Evolutionary conservation across 2,329 filamentous ascomycete genomes (phyloP).

Genomic region (Aspergillus latus): DNA sequence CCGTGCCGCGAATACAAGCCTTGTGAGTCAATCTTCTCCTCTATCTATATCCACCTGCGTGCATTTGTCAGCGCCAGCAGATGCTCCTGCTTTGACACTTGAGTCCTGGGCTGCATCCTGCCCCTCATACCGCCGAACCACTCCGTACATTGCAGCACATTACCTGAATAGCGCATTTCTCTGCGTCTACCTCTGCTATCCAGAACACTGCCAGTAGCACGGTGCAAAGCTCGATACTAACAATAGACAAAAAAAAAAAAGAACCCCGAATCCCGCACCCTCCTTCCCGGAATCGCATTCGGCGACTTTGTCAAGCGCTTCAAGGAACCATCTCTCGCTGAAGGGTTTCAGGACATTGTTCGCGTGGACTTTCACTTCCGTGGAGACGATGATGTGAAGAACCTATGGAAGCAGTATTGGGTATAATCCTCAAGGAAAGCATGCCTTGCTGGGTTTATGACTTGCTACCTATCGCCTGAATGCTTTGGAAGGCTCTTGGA

Average conservation of each 20-base stretch:
- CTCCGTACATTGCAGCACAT: neutral
- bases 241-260: constrained; percentile 6
- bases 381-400: constrained; percentile 66
- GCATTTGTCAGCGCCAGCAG: neutral
- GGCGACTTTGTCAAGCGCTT: constrained; percentile 71
- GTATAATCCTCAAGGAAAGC: constrained; percentile 28
- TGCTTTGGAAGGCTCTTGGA: too few relatives aligned
- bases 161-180: neutral
- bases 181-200: neutral
- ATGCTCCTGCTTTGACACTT: neutral
- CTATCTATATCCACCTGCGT: neutral
- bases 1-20: constrained; percentile 60
- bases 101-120: neutral
- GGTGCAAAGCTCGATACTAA: neutral
- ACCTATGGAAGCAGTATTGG: constrained; percentile 78
- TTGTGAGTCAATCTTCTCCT: constrained; percentile 29
- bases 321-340: constrained; percentile 66
- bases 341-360: constrained; percentile 81
- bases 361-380: constrained; percentile 73
- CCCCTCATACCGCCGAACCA: neutral
- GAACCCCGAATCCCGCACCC: constrained; percentile 77
- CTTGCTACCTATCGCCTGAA: too few relatives aligned
- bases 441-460: neutral
- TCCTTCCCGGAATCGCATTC: constrained; percentile 79
- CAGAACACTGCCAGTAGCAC: neutral